Base-by-base conservation (phyloP, 2,329 filamentous ascomycete species). In the Curvularia spicifera region DNA sequence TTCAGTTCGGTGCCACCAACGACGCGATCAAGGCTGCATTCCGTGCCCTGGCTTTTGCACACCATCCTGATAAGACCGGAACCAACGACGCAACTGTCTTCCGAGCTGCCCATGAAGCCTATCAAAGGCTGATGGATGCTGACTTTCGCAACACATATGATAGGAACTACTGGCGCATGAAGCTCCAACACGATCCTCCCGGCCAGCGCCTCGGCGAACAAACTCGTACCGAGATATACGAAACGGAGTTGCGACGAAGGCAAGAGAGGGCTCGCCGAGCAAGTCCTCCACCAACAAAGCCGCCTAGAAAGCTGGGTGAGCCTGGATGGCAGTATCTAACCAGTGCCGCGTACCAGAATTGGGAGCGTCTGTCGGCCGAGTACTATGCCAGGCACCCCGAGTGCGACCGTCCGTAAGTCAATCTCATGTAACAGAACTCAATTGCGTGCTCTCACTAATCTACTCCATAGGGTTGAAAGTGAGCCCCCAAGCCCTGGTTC, bases 31-130 rank as follows among this genome's bases (percentile, higher is more conserved):
- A 97, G 76, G 96, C 96, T 78, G 93, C 94, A 2, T 98, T 97
- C 81, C 97, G 97, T 76, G 90, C 91, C 47, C 83, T 97, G 56
- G 94, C 94, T 18, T 97, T 97, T 79, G 96, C 97, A 72, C 97
- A 87, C 73, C 94, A 98, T 72, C 94, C 94, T 8, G 94, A 98
- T 77, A 97, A 93, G 49, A 96, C 97, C 82, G 97, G 97, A 78
- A 20, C 10, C 6, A 24, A 20, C 13, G 62, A 66, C 24, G 18
- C 57, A 13, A 40, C 49, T 15, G 39, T 43, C 5, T 69, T 68
- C 40, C 59, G 59, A 3, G 47, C 53, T 10, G 56, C 18, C 5
- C 64, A 56, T 1, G 64, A 68, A 40, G 65, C 67, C 1, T 68
- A 59, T 33, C 56, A 63, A 10, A 57, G 57, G 18, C 58, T 68